These are phyloP conservation scores for Cronartium quercuum DNA, from an alignment of 1,284 basidiomycete genomes.

Conservation along the genomic window DNA sequence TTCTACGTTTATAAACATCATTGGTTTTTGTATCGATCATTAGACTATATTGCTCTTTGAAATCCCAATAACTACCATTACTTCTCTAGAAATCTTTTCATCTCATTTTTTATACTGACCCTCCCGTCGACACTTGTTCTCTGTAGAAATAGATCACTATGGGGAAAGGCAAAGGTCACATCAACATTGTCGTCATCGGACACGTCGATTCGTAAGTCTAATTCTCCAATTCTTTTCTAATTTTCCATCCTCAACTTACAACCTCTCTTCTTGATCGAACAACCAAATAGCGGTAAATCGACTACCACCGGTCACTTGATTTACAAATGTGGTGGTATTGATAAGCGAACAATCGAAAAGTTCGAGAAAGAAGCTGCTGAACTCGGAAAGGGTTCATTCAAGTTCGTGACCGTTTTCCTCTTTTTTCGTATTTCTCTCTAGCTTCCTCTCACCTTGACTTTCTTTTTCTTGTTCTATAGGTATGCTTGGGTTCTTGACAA, in stretches of 20 bases:
- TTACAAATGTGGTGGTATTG: slow-evolving; percentile 99
- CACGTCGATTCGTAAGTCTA: slow-evolving; percentile 75
- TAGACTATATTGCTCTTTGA: not conserved
- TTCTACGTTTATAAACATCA: not conserved
- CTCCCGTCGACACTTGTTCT: not conserved
- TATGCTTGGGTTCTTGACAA: slow-evolving; percentile 99
- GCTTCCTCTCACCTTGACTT: slow-evolving; percentile 40
- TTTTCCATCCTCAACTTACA: not conserved
- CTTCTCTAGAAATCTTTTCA: not conserved
- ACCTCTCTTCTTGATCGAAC: slow-evolving; percentile 44
- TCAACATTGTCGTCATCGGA: slow-evolving; percentile 63
- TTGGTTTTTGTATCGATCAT: not conserved
- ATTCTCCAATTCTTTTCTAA: not conserved
- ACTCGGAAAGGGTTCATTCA: slow-evolving; percentile 99
- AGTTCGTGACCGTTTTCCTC: slow-evolving; percentile 58
- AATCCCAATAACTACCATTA: not conserved
- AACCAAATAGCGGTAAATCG: slow-evolving; percentile 77
- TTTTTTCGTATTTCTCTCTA: slow-evolving; percentile 34
- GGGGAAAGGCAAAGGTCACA: slow-evolving; percentile 47
- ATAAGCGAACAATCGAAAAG: slow-evolving; percentile 69
- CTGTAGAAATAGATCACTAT: slow-evolving; percentile 41
- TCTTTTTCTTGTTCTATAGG: slow-evolving; percentile 52
- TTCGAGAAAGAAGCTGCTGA: slow-evolving; percentile 99
- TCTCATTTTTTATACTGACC: slow-evolving; percentile 33
- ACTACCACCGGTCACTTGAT: slow-evolving; percentile 99